Evolutionary conservation across 2,329 filamentous ascomycete species (phyloP).

Genomic region (Pestalotiopsis sp.): DNA sequence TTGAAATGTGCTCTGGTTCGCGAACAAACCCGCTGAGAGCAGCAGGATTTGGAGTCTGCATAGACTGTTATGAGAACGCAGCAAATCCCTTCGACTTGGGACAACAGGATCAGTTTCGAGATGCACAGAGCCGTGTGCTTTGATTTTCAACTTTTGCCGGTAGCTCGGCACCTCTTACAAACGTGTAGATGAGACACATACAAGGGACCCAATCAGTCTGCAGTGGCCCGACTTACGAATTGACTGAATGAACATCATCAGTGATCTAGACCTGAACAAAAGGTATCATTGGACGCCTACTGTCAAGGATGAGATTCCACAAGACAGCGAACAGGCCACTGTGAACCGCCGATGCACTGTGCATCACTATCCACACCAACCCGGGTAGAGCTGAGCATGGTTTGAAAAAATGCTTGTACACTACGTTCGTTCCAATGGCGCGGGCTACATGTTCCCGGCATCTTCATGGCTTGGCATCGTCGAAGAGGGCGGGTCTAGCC

Average conservation of each 20-base stretch:
- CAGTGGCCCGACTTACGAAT: neutral
- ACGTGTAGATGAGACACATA: neutral
- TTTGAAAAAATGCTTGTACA: neutral
- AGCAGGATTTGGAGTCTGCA: neutral
- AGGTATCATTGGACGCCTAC: neutral
- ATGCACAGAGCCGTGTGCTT: neutral
- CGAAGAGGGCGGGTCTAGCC: neutral
- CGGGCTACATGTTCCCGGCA: neutral
- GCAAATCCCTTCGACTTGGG: neutral
- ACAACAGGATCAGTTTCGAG: neutral
- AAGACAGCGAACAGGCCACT: neutral
- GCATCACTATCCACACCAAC: neutral
- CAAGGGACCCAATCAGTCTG: neutral
- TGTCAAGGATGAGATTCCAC: neutral
- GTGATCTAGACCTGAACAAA: neutral
- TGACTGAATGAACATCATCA: neutral
- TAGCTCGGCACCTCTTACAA: neutral
- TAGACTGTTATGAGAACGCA: neutral
- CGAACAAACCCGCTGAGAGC: neutral
- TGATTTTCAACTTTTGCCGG: neutral
- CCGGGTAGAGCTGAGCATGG: neutral
- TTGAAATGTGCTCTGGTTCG: neutral
- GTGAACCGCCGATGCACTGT: neutral
- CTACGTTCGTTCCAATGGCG: neutral
- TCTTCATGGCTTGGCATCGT: neutral